These are phyloP conservation scores for Nitzschia sp. DNA, from an alignment of 108 stramenopile genomes.

Conservation along the genomic window DNA sequence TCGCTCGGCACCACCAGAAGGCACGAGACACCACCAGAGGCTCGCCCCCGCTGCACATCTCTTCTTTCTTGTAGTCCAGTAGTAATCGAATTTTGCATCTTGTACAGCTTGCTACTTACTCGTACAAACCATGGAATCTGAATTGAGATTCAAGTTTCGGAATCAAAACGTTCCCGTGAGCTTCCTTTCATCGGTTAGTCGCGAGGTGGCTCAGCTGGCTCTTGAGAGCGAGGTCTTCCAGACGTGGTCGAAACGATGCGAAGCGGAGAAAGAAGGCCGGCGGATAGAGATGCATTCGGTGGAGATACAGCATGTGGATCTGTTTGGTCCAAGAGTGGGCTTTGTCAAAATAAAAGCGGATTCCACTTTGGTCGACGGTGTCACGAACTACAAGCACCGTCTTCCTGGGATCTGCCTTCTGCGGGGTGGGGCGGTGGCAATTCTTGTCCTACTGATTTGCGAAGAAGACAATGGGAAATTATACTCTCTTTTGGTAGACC, in stretches of 20 bases:
- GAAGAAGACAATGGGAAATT: conserved; percentile 4
- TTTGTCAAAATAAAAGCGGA: conserved; percentile 42
- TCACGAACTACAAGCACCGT: not conserved
- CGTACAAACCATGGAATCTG: not conserved
- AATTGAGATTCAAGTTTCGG: not conserved
- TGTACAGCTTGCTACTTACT: not conserved
- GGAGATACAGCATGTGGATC: conserved; percentile 41
- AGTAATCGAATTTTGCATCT: not conserved
- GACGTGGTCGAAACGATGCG: conserved; percentile 22
- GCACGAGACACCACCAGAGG: too few species aligned
- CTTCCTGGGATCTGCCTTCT: conserved; percentile 47
- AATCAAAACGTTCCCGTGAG: not conserved
- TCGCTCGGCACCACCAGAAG: too few species aligned
- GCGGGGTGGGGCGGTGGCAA: conserved; percentile 34
- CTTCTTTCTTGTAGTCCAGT: too few species aligned
- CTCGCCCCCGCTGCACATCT: too few species aligned
- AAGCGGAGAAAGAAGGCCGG: conserved; percentile 8
- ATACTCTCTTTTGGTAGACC: conserved; percentile 40
- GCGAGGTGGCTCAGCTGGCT: not conserved
- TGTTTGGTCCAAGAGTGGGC: conserved; percentile 43
- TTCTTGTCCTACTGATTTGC: conserved; percentile 37
- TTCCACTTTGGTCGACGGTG: not conserved
- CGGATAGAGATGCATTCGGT: conserved; percentile 24
- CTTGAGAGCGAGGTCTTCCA: conserved; percentile 20
- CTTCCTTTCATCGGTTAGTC: not conserved